A percentile compares a stretch with the other conserved stretches of the same genome.
Evolutionary conservation across 2,329 filamentous ascomycete species (phyloP).

Genomic region (Cytospora paraplurivora): DNA sequence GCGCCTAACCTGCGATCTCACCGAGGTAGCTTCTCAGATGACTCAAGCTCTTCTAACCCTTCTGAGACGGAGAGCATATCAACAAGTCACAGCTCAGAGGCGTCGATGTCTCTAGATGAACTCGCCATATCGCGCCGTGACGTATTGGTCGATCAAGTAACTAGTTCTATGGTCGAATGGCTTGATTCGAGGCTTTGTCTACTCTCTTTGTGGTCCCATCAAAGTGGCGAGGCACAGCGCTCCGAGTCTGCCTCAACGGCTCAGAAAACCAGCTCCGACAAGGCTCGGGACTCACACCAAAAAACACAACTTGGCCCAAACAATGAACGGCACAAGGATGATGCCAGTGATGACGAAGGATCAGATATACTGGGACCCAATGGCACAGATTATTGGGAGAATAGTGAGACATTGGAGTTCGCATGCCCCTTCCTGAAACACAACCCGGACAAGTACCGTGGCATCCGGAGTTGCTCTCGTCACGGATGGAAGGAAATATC

Average conservation of each 20-base stretch:
- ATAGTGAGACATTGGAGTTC: not conserved
- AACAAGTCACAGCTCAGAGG: not conserved
- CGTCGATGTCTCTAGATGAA: not conserved
- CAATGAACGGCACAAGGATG: not conserved
- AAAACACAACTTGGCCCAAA: not conserved
- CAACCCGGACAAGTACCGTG: not conserved
- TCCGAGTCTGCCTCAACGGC: no score
- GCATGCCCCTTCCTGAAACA: slow-evolving; percentile 7
- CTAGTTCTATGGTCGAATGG: not conserved
- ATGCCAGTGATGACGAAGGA: not conserved
- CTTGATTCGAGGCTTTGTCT: slow-evolving; percentile 1
- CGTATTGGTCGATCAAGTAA: not conserved
- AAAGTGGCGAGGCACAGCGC: not conserved
- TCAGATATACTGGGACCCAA: not conserved
- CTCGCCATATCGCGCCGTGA: not conserved
- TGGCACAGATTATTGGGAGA: not conserved
- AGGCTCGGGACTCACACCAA: no score
- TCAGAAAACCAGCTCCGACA: no score
- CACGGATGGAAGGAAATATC: not conserved
- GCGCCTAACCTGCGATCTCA: no score
- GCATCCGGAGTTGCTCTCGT: not conserved
- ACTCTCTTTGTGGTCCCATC: not conserved
- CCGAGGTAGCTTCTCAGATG: not conserved
- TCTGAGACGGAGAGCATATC: not conserved
- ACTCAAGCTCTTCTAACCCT: not conserved